These are phyloP conservation scores for Botrytis cinerea DNA, from an alignment of 2,329 filamentous ascomycete genomes.

Conservation along the genomic window DNA sequence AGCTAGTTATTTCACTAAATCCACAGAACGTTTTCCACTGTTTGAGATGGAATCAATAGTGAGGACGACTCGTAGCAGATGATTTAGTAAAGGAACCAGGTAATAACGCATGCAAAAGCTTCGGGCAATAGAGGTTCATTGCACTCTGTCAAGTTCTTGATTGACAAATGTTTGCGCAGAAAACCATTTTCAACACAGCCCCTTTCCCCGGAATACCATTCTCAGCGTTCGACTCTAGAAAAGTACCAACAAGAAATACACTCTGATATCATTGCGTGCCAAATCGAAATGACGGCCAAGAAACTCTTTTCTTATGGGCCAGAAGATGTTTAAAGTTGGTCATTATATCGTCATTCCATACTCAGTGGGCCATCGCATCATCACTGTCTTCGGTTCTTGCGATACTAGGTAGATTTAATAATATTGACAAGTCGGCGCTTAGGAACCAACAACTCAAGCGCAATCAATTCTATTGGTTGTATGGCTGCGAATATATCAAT, in stretches of 20 bases:
- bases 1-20: background rate
- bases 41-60: background rate
- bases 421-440: background rate
- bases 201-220: background rate
- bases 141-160: background rate
- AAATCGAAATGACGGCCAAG: background rate
- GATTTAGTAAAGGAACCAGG: background rate
- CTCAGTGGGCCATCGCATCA: too few relatives aligned
- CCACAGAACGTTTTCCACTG: background rate
- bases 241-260: background rate
- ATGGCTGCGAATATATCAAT: background rate
- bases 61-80: background rate
- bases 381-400: background rate
- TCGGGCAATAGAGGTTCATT: background rate
- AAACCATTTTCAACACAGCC: conserved; percentile 12
- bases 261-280: background rate
- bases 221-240: background rate
- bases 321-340: background rate
- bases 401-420: background rate
- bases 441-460: background rate
- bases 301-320: background rate
- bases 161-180: background rate
- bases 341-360: background rate
- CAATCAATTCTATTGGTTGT: background rate
- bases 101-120: background rate